These are phyloP conservation scores for Lumnitzera littorea DNA, from an alignment of 345 rosid genomes.

Conservation along the genomic window DNA sequence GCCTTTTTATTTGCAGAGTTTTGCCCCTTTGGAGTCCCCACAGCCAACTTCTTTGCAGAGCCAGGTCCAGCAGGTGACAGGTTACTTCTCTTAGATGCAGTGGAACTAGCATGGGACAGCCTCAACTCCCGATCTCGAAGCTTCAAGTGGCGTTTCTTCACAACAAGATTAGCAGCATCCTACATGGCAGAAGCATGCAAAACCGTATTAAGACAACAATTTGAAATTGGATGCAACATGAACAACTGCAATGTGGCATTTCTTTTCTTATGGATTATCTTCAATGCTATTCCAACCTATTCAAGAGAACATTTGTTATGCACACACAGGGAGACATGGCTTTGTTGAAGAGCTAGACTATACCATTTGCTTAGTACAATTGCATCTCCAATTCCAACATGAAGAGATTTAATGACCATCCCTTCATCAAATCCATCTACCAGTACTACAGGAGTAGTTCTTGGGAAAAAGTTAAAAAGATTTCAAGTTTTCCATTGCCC, in stretches of 20 bases:
- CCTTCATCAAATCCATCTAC: too few species aligned
- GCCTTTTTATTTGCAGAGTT: slow-evolving; percentile 19
- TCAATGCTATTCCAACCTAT: neutral
- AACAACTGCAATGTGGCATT: slow-evolving; percentile 1
- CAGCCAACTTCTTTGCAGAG: slow-evolving; percentile 38
- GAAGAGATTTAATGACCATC: neutral
- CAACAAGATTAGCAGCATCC: slow-evolving; percentile 71
- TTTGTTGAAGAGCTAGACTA: neutral
- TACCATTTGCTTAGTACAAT: neutral
- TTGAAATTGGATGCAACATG: neutral
- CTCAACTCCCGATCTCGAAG: slow-evolving; percentile 75
- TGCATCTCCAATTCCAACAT: neutral
- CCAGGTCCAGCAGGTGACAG: slow-evolving; percentile 23
- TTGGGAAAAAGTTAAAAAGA: too few species aligned
- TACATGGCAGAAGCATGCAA: slow-evolving; percentile 10
- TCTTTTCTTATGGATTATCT: neutral
- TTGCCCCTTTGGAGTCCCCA: slow-evolving; percentile 25
- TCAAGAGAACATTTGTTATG: neutral
- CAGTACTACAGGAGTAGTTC: too few species aligned
- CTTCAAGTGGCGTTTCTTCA: slow-evolving; percentile 57
- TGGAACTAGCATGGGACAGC: slow-evolving; percentile 52
- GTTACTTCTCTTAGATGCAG: slow-evolving; percentile 60
- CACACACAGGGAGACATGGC: neutral
- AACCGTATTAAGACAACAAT: neutral
- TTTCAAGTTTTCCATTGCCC: too few species aligned